A percentile compares a stretch with the other conserved stretches of the same genome.
Conservation (phyloP, 257 asterid species). For the Ilex aquifolium region DNA sequence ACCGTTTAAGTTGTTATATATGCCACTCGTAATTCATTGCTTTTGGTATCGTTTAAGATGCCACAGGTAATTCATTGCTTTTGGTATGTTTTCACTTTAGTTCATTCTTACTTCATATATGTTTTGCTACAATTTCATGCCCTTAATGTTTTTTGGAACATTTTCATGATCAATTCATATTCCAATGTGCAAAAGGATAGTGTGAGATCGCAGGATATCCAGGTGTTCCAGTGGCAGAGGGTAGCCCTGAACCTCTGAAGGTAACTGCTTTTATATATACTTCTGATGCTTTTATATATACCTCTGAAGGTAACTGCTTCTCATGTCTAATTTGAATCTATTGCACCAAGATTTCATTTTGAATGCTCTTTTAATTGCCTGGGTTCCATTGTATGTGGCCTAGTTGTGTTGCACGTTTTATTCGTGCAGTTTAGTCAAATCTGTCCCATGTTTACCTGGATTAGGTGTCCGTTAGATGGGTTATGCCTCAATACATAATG, state of each 20-base stretch:
- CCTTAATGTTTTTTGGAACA: constrained; percentile 13
- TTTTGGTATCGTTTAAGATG: constrained; percentile 21
- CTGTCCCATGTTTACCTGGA: no score
- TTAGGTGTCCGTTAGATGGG: no score
- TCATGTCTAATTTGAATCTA: no score
- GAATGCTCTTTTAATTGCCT: no score
- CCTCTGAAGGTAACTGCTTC: no score
- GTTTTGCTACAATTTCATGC: constrained; percentile 7
- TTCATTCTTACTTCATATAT: background rate
- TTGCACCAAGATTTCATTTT: no score
- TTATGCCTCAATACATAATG: no score
- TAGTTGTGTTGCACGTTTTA: no score
- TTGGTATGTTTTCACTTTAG: constrained; percentile 51
- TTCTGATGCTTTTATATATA: background rate
- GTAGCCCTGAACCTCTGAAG: constrained; percentile 77
- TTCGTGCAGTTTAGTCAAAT: no score
- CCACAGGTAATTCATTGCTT: constrained; percentile 82
- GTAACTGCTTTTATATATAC: constrained; percentile 25
- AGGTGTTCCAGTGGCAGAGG: constrained; percentile 87
- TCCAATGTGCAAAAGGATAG: constrained; percentile 85
- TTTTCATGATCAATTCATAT: constrained; percentile 41
- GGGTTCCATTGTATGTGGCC: no score
- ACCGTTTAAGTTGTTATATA: no score
- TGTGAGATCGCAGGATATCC: constrained; percentile 97
- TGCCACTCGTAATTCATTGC: no score